Evolutionary conservation across 140 eudicot species (phyloP), one percentile per base, ranked within the genome.

Genomic region (Anethum foeniculum): DNA sequence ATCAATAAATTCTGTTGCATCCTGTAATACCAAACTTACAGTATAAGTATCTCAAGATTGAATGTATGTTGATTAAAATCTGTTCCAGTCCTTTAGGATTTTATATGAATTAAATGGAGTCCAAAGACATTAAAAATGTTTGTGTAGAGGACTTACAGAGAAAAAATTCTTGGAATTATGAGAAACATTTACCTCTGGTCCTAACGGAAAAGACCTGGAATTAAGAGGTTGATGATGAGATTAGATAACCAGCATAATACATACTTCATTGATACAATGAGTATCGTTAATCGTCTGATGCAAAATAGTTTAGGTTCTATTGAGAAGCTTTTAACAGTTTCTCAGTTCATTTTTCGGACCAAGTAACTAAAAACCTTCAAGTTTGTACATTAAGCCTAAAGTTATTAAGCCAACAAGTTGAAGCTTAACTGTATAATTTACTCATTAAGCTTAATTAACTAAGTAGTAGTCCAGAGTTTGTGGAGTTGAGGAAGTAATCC

Each of bases 131-230:
- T 64, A 11, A 74, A 27, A 27, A 44, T 64, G 64, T 75, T 56
- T 60, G 47, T 62, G 49, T 56, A 80, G 76, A 14, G 51, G n/a
- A 65, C 91, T 91, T 76, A 92, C 97, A 85, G 83, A 71, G 80
- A 87, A 78, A 21, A 76, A 81, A 28, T 82, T 65, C 73, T 84
- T 74, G 32, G 89, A 85, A 77, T 81, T 81, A 82, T 85, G 85
- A 77, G 87, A 92, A 68, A 88, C 81, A 52, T 82, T 87, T 68
- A 88, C 82, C 23, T 79, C 89, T 23, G 86, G 78, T 87, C 86
- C 86, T 54, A 84, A 73, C 21, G 93, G 90, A 67, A 85, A 89
- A 30, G 93, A 88, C 88, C 97, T 92, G 97, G 86, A 84, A 83
- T 44, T 8, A 75, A 11, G 51, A 75, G 38, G 62, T 75, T 16